Percentiles rank a stretch among this genome's conserved stretches.
phyloP scores from a whole-genome alignment of 345 rosid genomes.

The Leavenworthia alabamica region DNA sequence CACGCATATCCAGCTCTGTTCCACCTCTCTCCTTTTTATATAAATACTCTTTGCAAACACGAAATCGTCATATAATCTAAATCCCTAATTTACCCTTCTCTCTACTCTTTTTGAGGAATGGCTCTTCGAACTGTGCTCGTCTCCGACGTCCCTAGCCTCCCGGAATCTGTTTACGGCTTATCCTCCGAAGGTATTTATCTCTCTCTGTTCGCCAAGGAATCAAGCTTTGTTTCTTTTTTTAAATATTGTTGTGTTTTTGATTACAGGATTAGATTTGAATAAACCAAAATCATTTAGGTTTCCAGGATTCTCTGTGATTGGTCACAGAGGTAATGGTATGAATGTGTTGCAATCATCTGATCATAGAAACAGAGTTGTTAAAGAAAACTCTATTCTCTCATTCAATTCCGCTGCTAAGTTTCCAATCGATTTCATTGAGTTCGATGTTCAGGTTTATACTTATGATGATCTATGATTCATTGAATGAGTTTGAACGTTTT shows the following conservation, averaged over 20 bases:
- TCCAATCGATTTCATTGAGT: conserved; percentile 79
- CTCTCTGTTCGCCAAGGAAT: conserved; percentile 7
- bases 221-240: background rate
- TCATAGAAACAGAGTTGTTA: conserved; percentile 54
- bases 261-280: conserved; percentile 17
- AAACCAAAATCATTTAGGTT: conserved; percentile 40
- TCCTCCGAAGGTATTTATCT: conserved; percentile 23
- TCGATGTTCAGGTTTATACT: conserved; percentile 89
- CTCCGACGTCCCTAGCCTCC: conserved; percentile 69
- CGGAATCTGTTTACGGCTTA: conserved; percentile 36
- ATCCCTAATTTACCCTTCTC: conserved; percentile 3
- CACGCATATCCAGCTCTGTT: conserved; percentile 21
- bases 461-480: background rate
- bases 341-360: conserved; percentile 56
- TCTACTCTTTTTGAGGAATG: conserved; percentile 29
- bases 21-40: background rate
- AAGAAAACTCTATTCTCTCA: conserved; percentile 73
- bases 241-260: background rate
- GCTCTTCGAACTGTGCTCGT: conserved; percentile 85
- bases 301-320: conserved; percentile 66
- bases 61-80: background rate
- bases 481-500: background rate
- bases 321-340: conserved; percentile 96
- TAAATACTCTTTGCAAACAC: background rate
- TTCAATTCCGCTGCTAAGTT: conserved; percentile 69